phyloP scores from a whole-genome alignment of 441 rosid species.

The Erodium chrysanthum region DNA sequence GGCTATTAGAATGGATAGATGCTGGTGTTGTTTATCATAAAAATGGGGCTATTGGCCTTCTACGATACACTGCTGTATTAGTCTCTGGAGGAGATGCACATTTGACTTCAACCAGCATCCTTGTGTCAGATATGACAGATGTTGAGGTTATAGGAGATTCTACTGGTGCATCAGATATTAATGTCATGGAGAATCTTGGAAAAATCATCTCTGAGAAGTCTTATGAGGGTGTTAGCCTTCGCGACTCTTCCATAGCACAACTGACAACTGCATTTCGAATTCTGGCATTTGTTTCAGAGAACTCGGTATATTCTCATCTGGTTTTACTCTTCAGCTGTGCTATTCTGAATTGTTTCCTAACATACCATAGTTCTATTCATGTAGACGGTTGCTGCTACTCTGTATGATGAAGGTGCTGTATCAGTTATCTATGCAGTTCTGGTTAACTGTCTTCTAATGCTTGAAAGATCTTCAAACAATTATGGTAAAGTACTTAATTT shows the following conservation, averaged over 20 bases:
- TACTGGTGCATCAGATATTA: slow-evolving; percentile 59
- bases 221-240: slow-evolving; percentile 73
- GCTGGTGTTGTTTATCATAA: slow-evolving; percentile 89
- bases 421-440: slow-evolving; percentile 69
- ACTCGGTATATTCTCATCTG: slow-evolving; percentile 46
- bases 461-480: slow-evolving; percentile 86
- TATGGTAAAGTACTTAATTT: slow-evolving; percentile 43
- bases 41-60: slow-evolving; percentile 79
- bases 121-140: slow-evolving; percentile 67
- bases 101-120: slow-evolving; percentile 60
- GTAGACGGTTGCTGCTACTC: slow-evolving; percentile 76
- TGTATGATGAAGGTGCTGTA: slow-evolving; percentile 85
- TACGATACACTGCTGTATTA: slow-evolving; percentile 76
- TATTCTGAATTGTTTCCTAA: slow-evolving; percentile 7
- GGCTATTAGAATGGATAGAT: slow-evolving; percentile 92
- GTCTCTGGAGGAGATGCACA: slow-evolving; percentile 96
- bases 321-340: neutral
- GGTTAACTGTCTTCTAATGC: slow-evolving; percentile 88
- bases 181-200: slow-evolving; percentile 80
- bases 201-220: slow-evolving; percentile 68
- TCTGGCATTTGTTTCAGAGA: slow-evolving; percentile 72
- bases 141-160: slow-evolving; percentile 70
- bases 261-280: slow-evolving; percentile 84
- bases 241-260: slow-evolving; percentile 82
- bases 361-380: slow-evolving; percentile 21